Percentiles rank a stretch among this genome's conserved stretches.
Conservation (phyloP, 768 basidiomycete genomes). For the Tylopilus sp. region DNA sequence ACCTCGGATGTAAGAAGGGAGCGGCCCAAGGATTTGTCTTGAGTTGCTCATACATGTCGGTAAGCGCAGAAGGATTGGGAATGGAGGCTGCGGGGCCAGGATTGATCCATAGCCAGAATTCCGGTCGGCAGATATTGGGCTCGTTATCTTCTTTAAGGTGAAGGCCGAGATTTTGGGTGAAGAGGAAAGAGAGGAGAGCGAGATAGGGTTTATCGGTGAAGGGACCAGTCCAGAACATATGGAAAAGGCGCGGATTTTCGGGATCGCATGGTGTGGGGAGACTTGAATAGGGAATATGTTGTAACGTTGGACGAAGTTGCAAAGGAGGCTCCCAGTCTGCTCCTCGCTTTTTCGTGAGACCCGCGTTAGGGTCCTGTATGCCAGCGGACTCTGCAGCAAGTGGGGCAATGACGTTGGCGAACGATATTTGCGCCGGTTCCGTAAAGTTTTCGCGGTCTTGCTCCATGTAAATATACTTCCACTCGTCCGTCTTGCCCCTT, state of each 20-base stretch:
- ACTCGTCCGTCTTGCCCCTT: constrained; percentile 73
- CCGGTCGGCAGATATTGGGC: constrained; percentile 65
- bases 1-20: constrained; percentile 90
- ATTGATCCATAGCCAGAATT: constrained; percentile 99
- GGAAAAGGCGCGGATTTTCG: constrained; percentile 85
- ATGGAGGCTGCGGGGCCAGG: constrained; percentile 92
- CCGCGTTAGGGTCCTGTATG: constrained; percentile 47
- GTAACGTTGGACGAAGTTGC: constrained; percentile 45
- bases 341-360: constrained; percentile 55
- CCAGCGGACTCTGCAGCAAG: constrained; percentile 28
- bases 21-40: constrained; percentile 90
- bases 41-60: constrained; percentile 81
- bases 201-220: constrained; percentile 99
- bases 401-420: constrained; percentile 31
- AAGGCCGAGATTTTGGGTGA: constrained; percentile 90
- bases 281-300: constrained; percentile 55
- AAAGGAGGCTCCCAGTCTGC: constrained; percentile 58
- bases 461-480: constrained; percentile 88
- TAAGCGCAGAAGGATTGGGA: constrained; percentile 76
- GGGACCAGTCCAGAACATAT: constrained; percentile 99
- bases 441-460: constrained; percentile 40
- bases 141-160: constrained; percentile 53
- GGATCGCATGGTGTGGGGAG: constrained; percentile 71
- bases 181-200: constrained; percentile 90
- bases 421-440: constrained; percentile 31